Conservation (phyloP, 441 rosid species). For the Populus hybrid region DNA sequence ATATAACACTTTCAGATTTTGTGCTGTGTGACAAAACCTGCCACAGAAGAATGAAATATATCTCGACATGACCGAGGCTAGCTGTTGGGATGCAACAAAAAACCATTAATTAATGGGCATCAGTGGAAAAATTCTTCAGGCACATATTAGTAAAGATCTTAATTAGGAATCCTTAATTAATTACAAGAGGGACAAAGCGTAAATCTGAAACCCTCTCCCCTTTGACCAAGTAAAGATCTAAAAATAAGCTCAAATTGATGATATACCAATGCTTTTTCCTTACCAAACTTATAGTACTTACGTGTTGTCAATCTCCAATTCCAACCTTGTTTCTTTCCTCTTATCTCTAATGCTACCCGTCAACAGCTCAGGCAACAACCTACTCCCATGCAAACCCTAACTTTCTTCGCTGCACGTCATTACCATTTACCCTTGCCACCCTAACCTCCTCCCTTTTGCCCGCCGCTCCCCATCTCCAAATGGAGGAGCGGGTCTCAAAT, state of each 20-base stretch:
- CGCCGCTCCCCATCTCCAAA: conserved; percentile 26
- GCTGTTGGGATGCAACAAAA: not conserved
- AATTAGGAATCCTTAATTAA: no score
- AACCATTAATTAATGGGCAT: not conserved
- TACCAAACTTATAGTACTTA: not conserved
- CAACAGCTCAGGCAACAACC: conserved; percentile 15
- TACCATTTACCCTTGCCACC: conserved; percentile 14
- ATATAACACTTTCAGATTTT: no score
- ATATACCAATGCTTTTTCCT: not conserved
- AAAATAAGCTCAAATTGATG: not conserved
- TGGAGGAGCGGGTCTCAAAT: conserved; percentile 40
- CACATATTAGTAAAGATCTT: no score
- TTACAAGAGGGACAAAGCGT: not conserved
- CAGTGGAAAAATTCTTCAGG: not conserved
- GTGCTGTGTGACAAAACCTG: no score
- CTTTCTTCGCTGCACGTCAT: not conserved
- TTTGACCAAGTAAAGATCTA: conserved; percentile 9
- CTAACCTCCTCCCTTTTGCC: not conserved
- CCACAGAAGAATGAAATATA: no score
- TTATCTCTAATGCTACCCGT: not conserved
- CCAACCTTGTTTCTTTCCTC: not conserved
- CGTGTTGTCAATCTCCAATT: not conserved
- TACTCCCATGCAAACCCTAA: conserved; percentile 36
- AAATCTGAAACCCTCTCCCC: not conserved
- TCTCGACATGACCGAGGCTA: not conserved